Percentiles rank a stretch among this genome's conserved stretches.
These are phyloP conservation scores for Senna siamea DNA, from an alignment of 306 rosid species.

Conservation along the genomic window DNA sequence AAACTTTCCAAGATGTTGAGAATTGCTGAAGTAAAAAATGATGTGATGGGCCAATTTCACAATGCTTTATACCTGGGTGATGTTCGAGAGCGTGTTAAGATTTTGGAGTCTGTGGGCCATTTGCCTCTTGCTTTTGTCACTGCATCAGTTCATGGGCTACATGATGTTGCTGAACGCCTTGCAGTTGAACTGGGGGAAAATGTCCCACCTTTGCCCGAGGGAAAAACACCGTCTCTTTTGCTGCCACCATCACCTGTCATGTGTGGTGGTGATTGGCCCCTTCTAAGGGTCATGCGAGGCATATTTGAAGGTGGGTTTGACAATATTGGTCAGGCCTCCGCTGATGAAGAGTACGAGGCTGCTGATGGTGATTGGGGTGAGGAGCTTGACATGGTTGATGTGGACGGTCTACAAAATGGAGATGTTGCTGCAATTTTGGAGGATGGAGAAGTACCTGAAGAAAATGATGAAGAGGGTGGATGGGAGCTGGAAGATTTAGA, in stretches of 20 bases:
- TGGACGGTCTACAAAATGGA: slow-evolving; percentile 69
- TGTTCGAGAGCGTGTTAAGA: slow-evolving; percentile 79
- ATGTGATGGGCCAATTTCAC: slow-evolving; percentile 97
- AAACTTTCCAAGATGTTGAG: slow-evolving; percentile 93
- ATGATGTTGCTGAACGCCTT: slow-evolving; percentile 82
- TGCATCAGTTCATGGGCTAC: slow-evolving; percentile 77
- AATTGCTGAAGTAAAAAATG: slow-evolving; percentile 93
- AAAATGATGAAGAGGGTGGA: slow-evolving; percentile 79
- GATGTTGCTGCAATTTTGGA: slow-evolving; percentile 62
- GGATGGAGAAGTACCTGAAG: slow-evolving; percentile 69
- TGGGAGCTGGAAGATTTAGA: slow-evolving; percentile 94
- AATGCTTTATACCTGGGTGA: slow-evolving; percentile 86
- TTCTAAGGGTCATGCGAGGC: slow-evolving; percentile 82
- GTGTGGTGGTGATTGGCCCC: slow-evolving; percentile 90
- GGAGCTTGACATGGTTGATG: slow-evolving; percentile 78
- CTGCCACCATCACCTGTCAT: slow-evolving; percentile 73
- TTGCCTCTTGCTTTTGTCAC: slow-evolving; percentile 83
- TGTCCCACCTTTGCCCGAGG: slow-evolving; percentile 72
- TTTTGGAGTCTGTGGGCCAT: slow-evolving; percentile 89
- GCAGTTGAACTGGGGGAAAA: slow-evolving; percentile 79
- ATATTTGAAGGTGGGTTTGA: slow-evolving; percentile 86
- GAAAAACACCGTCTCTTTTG: slow-evolving; percentile 73
- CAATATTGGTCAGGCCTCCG: slow-evolving; percentile 48
- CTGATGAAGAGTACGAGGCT: slow-evolving; percentile 71
- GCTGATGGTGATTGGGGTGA: slow-evolving; percentile 82